Conservation (phyloP, 768 basidiomycete genomes). For the Jaapia argillacea region DNA sequence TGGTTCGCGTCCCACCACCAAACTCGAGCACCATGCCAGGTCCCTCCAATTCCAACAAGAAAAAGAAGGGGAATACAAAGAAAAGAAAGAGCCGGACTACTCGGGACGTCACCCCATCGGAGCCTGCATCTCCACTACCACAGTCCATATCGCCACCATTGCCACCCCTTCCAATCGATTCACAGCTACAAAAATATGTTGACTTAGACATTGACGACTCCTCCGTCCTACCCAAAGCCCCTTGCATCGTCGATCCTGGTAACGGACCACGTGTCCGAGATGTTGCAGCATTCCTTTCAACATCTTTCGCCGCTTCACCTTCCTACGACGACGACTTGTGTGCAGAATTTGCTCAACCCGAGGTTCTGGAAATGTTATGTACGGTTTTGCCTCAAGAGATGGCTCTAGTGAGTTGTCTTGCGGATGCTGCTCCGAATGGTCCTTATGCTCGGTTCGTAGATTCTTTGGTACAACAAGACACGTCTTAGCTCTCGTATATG, state of each 20-base stretch:
- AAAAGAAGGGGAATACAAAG: too few species aligned
- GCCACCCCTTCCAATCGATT: too few species aligned
- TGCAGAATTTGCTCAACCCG: slow-evolving; percentile 68
- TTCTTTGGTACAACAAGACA: slow-evolving; percentile 83
- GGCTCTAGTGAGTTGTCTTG: slow-evolving; percentile 42
- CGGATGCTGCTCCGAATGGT: background rate
- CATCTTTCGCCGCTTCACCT: slow-evolving; percentile 60
- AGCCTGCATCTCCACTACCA: too few species aligned
- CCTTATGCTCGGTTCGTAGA: slow-evolving; percentile 25
- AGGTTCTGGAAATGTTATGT: slow-evolving; percentile 63
- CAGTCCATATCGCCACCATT: too few species aligned
- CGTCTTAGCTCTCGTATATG: slow-evolving; percentile 61
- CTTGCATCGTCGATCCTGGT: slow-evolving; percentile 70
- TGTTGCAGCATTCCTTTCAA: slow-evolving; percentile 50
- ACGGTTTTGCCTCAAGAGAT: slow-evolving; percentile 63
- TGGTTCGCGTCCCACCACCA: too few species aligned
- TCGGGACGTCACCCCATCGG: too few species aligned
- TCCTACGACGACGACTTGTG: slow-evolving; percentile 57
- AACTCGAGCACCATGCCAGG: too few species aligned
- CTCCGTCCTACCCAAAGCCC: slow-evolving; percentile 19
- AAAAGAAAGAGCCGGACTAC: too few species aligned
- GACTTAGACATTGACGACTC: slow-evolving; percentile 11
- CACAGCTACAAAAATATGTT: too few species aligned
- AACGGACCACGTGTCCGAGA: slow-evolving; percentile 70
- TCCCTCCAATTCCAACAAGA: too few species aligned